Evolutionary conservation across 345 rosid genomes (phyloP), one percentile per base, ranked within the genome.

Genomic region (Sisymbrium irio): DNA sequence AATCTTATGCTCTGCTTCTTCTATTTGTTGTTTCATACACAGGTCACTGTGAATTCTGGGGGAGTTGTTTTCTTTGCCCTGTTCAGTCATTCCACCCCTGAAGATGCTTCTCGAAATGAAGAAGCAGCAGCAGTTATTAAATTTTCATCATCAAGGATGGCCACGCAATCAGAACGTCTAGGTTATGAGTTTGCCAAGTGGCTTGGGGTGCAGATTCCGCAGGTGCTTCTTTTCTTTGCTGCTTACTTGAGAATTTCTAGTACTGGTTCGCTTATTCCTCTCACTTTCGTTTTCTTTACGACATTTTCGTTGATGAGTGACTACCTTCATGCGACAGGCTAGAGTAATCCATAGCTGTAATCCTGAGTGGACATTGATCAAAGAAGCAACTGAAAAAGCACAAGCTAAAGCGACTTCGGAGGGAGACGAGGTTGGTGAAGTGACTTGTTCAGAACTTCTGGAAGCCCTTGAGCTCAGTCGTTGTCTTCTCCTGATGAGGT

Each of bases 391-490:
- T 25, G 98, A 90, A 67, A 92, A 88, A 74, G 98, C 98, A 73
- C 89, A 87, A 82, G 91, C 70, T 71, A 76, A 83, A 61, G 94
- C 98, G 62, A 59, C 71, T 73, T 79, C 76, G 3, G 99, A 86
- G 56, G 94, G 92, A 55, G 98, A 90, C 62, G 99, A 89, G 76
- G 86, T 87, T 78, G 94, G 96, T 80, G 94, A 84, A 80, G 80
- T 90, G 78, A 92, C 96, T 39, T 95, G 99, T 71, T 84, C 98
- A 46, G 99, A 95, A 78, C 97, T 95, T 78, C 69, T 90, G 76
- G 99, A 95, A 84, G 99, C 99, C 71, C 97, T 95, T 70, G 99
- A 95, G 68, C 97, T 95, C 65, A 89, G 99, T 55, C 88, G 98
- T 62, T 95, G 99, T 79, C 97, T 95, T 81, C 80, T 90, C 55